Conservation (phyloP, 805 yeast species). For the Saccharomycopsis vini region DNA sequence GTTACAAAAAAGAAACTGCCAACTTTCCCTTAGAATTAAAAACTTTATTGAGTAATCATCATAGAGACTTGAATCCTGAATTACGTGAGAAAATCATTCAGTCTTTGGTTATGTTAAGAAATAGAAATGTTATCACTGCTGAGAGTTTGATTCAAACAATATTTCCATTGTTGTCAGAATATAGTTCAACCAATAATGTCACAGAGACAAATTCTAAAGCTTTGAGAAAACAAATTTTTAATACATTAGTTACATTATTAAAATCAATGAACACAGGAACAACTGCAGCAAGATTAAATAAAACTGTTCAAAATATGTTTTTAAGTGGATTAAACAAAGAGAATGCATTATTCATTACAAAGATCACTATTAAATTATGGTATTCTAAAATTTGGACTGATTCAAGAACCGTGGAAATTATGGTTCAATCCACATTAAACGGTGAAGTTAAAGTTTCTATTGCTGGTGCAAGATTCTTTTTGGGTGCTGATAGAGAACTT, state of each 20-base stretch:
- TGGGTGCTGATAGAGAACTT: conserved; percentile 84
- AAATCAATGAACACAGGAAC: conserved; percentile 82
- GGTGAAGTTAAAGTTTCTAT: conserved; percentile 77
- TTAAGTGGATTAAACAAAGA: conserved; percentile 74
- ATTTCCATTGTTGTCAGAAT: conserved; percentile 74
- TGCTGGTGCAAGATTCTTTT: conserved; percentile 84
- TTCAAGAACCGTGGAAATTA: conserved; percentile 89
- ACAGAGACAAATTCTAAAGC: conserved; percentile 65
- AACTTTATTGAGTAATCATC: conserved; percentile 60
- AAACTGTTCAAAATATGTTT: conserved; percentile 84
- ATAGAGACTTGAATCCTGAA: conserved; percentile 73
- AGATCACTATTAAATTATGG: conserved; percentile 92
- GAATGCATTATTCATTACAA: conserved; percentile 93
- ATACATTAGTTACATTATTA: conserved; percentile 66
- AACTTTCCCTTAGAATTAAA: conserved; percentile 77
- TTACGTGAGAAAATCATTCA: conserved; percentile 87
- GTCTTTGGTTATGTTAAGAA: conserved; percentile 81
- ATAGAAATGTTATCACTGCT: conserved; percentile 69
- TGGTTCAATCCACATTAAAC: conserved; percentile 92
- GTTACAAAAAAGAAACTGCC: conserved; percentile 83
- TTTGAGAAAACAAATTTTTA: conserved; percentile 73
- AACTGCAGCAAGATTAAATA: conserved; percentile 80
- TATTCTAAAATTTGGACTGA: conserved; percentile 98
- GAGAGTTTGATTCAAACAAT: conserved; percentile 77
- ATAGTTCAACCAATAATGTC: conserved; percentile 41